A percentile compares a stretch with the other conserved stretches of the same genome.
These are phyloP conservation scores for Calamus simplicifolius DNA, from an alignment of 176 grass and related monocot genomes.

Conservation along the genomic window DNA sequence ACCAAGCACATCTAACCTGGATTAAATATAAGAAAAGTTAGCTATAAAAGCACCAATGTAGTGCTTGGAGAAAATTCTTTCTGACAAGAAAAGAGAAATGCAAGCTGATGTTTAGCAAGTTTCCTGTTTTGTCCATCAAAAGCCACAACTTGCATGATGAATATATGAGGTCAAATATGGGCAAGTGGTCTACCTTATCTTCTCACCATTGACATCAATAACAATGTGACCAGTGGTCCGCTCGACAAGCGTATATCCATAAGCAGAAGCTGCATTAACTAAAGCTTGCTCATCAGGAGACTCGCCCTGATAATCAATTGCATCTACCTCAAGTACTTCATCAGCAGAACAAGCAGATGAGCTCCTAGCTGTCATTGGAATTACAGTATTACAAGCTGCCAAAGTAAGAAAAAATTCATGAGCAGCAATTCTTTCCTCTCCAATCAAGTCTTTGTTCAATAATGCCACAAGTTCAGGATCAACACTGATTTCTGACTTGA, in stretches of 20 bases:
- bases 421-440: slow-evolving; percentile 76
- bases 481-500: slow-evolving; percentile 53
- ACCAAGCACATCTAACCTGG: slow-evolving; percentile 98
- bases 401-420: slow-evolving; percentile 98
- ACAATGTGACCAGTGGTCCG: slow-evolving; percentile 92
- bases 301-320: slow-evolving; percentile 91
- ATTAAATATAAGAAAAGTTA: background rate
- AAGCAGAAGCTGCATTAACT: slow-evolving; percentile 77
- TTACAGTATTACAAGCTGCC: slow-evolving; percentile 96
- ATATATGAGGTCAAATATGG: no score
- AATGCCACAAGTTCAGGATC: slow-evolving; percentile 47
- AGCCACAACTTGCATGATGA: no score
- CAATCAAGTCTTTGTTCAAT: slow-evolving; percentile 58
- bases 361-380: slow-evolving; percentile 62
- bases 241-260: slow-evolving; percentile 82
- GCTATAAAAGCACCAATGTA: background rate
- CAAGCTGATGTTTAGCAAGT: no score
- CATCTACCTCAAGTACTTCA: slow-evolving; percentile 33
- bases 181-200: slow-evolving; percentile 47
- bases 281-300: slow-evolving; percentile 98
- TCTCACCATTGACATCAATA: slow-evolving; percentile 81
- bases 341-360: slow-evolving; percentile 14
- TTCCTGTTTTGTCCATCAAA: no score
- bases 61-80: background rate
- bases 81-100: background rate